These are phyloP conservation scores for Aspergillus sp. DNA, from an alignment of 2,329 filamentous ascomycete species.

Conservation along the genomic window DNA sequence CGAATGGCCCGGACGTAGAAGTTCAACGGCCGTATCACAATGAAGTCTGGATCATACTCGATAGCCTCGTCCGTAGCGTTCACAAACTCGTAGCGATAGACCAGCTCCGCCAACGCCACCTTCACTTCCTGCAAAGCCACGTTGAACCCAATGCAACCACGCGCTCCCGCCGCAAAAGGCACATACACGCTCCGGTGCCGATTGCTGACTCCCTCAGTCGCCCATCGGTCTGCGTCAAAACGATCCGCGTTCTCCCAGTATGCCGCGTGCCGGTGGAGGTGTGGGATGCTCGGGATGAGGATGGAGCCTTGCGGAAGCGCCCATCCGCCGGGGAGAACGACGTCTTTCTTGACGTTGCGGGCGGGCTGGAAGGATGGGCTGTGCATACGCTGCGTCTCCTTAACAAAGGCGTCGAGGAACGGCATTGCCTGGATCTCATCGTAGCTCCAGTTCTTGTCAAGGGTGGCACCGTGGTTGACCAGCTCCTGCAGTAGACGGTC, in stretches of 20 bases:
- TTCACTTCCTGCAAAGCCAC: constrained; percentile 61
- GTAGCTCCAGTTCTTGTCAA: constrained; percentile 35
- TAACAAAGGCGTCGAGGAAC: constrained; percentile 57
- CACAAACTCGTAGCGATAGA: constrained; percentile 57
- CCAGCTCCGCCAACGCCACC: constrained; percentile 52
- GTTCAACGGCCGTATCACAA: constrained; percentile 18
- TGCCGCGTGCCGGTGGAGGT: constrained; percentile 54
- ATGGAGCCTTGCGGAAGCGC: constrained; percentile 53
- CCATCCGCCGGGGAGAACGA: constrained; percentile 61
- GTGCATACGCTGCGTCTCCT: constrained; percentile 61
- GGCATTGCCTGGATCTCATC: constrained; percentile 34
- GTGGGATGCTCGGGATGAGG: constrained; percentile 52
- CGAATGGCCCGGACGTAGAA: constrained; percentile 19
- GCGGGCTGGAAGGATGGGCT: constrained; percentile 63
- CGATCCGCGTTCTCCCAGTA: constrained; percentile 59
- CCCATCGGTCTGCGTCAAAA: constrained; percentile 63
- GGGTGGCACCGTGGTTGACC: constrained; percentile 45
- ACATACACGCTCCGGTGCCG: constrained; percentile 52
- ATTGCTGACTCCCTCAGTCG: constrained; percentile 52
- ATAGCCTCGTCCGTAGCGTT: constrained; percentile 45
- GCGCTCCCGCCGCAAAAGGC: constrained; percentile 56
- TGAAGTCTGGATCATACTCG: constrained; percentile 21
- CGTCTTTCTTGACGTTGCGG: constrained; percentile 56
- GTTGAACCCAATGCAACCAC: constrained; percentile 63
- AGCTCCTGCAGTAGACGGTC: constrained; percentile 58